Conservation (phyloP, 371 early-diverging fungal species). For the Mucor mucedo region DNA sequence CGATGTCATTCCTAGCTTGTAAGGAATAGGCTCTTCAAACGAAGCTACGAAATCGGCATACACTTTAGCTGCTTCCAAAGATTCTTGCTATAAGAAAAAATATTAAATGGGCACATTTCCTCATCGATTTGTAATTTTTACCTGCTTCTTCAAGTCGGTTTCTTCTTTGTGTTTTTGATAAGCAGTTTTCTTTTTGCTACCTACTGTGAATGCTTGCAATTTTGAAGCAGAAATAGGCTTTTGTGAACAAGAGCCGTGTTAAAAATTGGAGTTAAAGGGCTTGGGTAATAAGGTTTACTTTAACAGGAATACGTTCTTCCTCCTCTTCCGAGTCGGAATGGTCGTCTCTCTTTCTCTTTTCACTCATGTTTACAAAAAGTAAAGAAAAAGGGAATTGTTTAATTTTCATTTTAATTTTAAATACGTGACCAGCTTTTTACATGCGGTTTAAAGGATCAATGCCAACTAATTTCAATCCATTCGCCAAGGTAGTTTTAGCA, state of each 20-base stretch:
- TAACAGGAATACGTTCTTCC: constrained; percentile 5
- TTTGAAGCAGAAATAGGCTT: constrained; percentile 67
- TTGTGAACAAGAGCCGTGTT: not conserved
- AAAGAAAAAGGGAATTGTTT: too few relatives aligned
- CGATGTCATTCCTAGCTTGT: constrained; percentile 48
- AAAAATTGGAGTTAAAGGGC: not conserved
- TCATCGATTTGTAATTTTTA: constrained; percentile 19
- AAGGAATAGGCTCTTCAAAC: constrained; percentile 68
- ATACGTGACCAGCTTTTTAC: constrained; percentile 47
- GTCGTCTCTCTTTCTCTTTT: constrained; percentile 31
- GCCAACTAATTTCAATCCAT: constrained; percentile 81
- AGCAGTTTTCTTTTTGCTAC: constrained; percentile 71
- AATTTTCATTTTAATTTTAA: too few relatives aligned
- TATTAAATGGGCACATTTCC: not conserved
- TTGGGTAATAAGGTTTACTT: constrained; percentile 9
- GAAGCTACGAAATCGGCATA: constrained; percentile 87
- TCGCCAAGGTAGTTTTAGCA: constrained; percentile 78
- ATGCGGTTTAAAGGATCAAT: constrained; percentile 82
- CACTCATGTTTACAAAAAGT: constrained; percentile 17
- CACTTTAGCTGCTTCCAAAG: constrained; percentile 78
- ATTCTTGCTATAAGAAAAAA: constrained; percentile 55
- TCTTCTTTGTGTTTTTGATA: constrained; percentile 82
- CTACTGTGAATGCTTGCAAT: constrained; percentile 71
- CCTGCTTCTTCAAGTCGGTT: constrained; percentile 73
- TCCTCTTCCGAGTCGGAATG: constrained; percentile 7